Evolutionary conservation across 2,329 filamentous ascomycete species (phyloP).

Genomic region (Chalaropsis thielavioides): DNA sequence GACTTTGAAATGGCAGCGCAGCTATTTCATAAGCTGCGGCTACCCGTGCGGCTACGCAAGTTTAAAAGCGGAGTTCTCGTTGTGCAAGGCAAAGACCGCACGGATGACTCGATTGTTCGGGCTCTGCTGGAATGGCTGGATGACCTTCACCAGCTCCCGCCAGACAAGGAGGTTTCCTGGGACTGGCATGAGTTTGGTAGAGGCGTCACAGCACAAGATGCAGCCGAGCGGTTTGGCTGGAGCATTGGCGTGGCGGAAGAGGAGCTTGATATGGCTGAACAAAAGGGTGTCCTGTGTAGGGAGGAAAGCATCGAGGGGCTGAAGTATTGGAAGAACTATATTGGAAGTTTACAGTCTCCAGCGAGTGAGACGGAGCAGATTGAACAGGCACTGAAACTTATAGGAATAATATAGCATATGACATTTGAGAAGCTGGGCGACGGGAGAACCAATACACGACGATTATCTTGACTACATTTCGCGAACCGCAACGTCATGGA

Average conservation of each 20-base stretch:
- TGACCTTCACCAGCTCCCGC: slow-evolving; percentile 52
- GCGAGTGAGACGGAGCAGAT: slow-evolving; percentile 31
- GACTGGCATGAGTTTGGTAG: slow-evolving; percentile 65
- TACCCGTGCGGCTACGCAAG: slow-evolving; percentile 72
- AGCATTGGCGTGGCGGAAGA: slow-evolving; percentile 91
- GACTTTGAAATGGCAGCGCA: slow-evolving; percentile 85
- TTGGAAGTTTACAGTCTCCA: slow-evolving; percentile 29
- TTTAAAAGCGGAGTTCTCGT: slow-evolving; percentile 94
- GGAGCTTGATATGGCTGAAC: slow-evolving; percentile 94
- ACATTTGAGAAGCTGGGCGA: neutral
- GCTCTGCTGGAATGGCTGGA: slow-evolving; percentile 64
- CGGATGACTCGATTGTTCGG: slow-evolving; percentile 76
- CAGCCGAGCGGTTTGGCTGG: slow-evolving; percentile 85
- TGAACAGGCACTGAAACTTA: slow-evolving; percentile 30
- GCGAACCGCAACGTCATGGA: neutral
- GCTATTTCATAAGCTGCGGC: slow-evolving; percentile 72
- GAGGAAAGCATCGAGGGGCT: slow-evolving; percentile 86
- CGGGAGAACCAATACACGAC: neutral
- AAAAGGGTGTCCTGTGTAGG: slow-evolving; percentile 70
- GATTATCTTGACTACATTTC: neutral
- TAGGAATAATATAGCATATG: slow-evolving; percentile 26
- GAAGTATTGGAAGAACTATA: slow-evolving; percentile 81
- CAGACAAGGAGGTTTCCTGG: slow-evolving; percentile 52
- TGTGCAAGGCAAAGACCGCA: slow-evolving; percentile 75
- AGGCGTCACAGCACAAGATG: slow-evolving; percentile 79